A percentile compares a stretch with the other conserved stretches of the same genome.
Conservation (phyloP, 257 asterid genomes). For the Solanum bukasovii region DNA sequence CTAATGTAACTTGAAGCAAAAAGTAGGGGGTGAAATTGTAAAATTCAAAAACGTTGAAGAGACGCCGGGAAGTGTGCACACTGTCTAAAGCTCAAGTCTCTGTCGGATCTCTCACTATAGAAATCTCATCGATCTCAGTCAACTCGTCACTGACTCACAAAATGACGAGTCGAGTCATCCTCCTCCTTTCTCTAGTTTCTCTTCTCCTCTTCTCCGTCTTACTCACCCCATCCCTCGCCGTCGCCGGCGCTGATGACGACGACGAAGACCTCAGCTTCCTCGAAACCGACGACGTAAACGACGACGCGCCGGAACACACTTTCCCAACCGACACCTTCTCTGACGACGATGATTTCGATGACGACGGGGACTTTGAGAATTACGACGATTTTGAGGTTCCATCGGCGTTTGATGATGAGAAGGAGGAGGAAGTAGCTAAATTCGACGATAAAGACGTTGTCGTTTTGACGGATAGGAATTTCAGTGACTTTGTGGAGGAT, state of each 20-base stretch:
- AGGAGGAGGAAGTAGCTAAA: slow-evolving; percentile 37
- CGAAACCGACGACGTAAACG: slow-evolving; percentile 33
- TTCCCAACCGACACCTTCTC: background rate
- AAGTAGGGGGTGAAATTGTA: background rate
- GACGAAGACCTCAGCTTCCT: slow-evolving; percentile 82
- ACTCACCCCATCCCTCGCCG: slow-evolving; percentile 5
- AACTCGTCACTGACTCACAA: background rate
- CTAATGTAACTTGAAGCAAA: background rate
- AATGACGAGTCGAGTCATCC: slow-evolving; percentile 18
- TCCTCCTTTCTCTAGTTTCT: slow-evolving; percentile 14
- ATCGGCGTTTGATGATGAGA: slow-evolving; percentile 16
- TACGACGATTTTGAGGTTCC: slow-evolving; percentile 42
- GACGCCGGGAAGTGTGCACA: background rate
- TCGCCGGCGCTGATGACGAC: slow-evolving; percentile 19
- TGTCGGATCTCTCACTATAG: background rate
- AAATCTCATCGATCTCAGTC: background rate
- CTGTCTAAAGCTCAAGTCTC: background rate
- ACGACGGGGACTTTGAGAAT: slow-evolving; percentile 32
- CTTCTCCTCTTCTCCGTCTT: slow-evolving; percentile 18
- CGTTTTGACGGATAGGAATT: slow-evolving; percentile 52
- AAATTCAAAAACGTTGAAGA: background rate
- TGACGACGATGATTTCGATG: slow-evolving; percentile 17
- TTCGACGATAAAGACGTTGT: slow-evolving; percentile 78
- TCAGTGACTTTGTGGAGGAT: slow-evolving; percentile 50
- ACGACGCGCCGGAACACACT: slow-evolving; percentile 2